These are phyloP conservation scores for Spizellomyces punctatus DNA, from an alignment of 192 early-diverging fungal species.

Conservation along the genomic window DNA sequence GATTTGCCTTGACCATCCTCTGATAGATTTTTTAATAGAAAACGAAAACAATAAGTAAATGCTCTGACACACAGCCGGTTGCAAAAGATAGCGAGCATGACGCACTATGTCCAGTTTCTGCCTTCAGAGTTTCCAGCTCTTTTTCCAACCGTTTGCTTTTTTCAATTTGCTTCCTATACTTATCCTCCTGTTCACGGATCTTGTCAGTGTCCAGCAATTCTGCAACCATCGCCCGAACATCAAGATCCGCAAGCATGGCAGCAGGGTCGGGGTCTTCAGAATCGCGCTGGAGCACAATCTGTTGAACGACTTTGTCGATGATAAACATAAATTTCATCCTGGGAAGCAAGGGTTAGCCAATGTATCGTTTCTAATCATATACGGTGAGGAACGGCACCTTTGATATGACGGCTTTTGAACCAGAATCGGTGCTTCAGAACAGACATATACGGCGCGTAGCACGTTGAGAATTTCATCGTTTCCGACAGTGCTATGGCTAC, in stretches of 20 bases:
- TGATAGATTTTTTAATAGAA: neutral
- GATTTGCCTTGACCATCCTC: neutral
- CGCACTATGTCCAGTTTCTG: neutral
- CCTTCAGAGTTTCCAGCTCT: slow-evolving; percentile 42
- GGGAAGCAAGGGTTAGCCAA: neutral
- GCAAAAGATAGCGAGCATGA: neutral
- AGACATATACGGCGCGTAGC: slow-evolving; percentile 31
- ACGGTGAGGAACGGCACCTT: neutral
- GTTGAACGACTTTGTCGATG: slow-evolving; percentile 55
- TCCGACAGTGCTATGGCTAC: slow-evolving; percentile 22
- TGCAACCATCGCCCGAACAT: slow-evolving; percentile 39
- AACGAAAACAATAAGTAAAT: too few relatives aligned
- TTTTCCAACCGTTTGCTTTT: slow-evolving; percentile 49
- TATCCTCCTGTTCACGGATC: slow-evolving; percentile 42
- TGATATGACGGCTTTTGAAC: neutral
- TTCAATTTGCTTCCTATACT: slow-evolving; percentile 41
- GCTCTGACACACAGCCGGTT: too few relatives aligned
- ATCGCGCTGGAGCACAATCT: slow-evolving; percentile 46
- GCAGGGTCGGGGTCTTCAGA: slow-evolving; percentile 51
- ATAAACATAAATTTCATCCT: slow-evolving; percentile 56
- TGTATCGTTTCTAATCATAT: neutral
- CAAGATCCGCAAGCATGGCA: slow-evolving; percentile 40
- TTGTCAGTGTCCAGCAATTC: slow-evolving; percentile 42
- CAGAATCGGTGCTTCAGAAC: slow-evolving; percentile 46
- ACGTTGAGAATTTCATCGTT: slow-evolving; percentile 35